Percentiles rank a stretch among this genome's conserved stretches.
Conservation (phyloP, 257 asterid species). For the Handroanthus guayacan region DNA sequence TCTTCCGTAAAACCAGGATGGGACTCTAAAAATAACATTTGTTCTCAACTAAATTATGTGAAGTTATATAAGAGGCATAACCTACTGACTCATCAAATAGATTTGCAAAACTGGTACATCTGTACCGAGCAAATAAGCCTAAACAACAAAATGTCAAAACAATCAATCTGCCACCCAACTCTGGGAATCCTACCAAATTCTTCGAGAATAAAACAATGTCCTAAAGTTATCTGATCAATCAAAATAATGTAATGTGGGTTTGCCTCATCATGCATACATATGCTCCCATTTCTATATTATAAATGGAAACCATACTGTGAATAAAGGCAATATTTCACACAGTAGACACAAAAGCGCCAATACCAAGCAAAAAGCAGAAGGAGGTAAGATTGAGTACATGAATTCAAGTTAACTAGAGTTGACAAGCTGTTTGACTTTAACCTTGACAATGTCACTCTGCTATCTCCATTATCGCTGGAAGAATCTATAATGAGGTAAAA, state of each 20-base stretch:
- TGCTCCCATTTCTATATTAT: constrained; percentile 72
- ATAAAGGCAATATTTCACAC: background rate
- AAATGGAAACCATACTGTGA: constrained; percentile 12
- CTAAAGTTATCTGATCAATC: constrained; percentile 82
- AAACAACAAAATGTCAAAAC: constrained; percentile 86
- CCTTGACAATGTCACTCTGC: constrained; percentile 63
- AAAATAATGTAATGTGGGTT: constrained; percentile 79
- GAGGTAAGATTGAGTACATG: constrained; percentile 46
- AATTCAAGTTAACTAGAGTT: constrained; percentile 80
- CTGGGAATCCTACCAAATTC: constrained; percentile 73
- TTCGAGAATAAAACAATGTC: constrained; percentile 64
- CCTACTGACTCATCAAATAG: constrained; percentile 14
- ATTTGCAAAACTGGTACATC: constrained; percentile 54
- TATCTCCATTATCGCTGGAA: constrained; percentile 86
- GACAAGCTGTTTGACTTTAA: constrained; percentile 69
- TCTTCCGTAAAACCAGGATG: constrained; percentile 14
- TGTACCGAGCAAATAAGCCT: constrained; percentile 82
- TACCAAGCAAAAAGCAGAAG: background rate
- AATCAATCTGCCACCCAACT: constrained; percentile 93
- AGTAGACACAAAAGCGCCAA: too few relatives aligned
- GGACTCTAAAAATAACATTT: background rate
- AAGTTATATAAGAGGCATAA: background rate
- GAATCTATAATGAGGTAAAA: constrained; percentile 33
- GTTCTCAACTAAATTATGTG: background rate
- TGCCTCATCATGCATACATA: constrained; percentile 94